Evolutionary conservation across 208 protist species (phyloP).

Genomic region (Leishmania aethiopica): DNA sequence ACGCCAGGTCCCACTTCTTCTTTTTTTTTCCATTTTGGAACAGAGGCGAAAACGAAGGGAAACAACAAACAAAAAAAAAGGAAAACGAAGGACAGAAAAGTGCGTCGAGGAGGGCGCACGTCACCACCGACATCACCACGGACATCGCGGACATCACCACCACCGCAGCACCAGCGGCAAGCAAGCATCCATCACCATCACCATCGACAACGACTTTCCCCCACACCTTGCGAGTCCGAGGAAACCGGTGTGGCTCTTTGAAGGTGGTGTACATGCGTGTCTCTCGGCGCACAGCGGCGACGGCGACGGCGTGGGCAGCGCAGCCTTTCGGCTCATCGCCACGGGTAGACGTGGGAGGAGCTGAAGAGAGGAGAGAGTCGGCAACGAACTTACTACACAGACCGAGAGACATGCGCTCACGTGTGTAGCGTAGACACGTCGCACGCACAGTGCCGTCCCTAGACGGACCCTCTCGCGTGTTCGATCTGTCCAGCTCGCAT

Average conservation of each 20-base stretch:
- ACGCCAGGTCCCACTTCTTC: too few species aligned
- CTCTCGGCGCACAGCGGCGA: too few species aligned
- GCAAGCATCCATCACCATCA: too few species aligned
- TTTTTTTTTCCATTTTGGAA: background rate
- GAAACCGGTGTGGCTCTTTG: too few species aligned
- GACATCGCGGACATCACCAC: too few species aligned
- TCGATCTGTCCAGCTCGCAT: background rate
- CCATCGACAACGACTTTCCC: background rate
- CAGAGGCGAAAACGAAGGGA: background rate
- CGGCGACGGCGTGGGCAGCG: too few species aligned
- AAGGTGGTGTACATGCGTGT: background rate
- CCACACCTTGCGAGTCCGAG: too few species aligned
- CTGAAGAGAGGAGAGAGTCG: background rate
- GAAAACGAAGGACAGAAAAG: constrained; percentile 12
- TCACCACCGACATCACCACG: background rate
- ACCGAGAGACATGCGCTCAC: background rate
- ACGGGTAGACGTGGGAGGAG: background rate
- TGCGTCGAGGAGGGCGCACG: background rate
- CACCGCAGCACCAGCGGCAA: too few species aligned
- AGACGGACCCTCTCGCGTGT: background rate
- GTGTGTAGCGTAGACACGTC: background rate
- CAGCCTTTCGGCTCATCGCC: background rate
- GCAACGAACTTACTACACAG: background rate
- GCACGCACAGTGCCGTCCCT: background rate
- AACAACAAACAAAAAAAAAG: constrained; percentile 1